phyloP scores from a whole-genome alignment of 1,284 basidiomycete genomes.

The Ceratobasidium sp. region DNA sequence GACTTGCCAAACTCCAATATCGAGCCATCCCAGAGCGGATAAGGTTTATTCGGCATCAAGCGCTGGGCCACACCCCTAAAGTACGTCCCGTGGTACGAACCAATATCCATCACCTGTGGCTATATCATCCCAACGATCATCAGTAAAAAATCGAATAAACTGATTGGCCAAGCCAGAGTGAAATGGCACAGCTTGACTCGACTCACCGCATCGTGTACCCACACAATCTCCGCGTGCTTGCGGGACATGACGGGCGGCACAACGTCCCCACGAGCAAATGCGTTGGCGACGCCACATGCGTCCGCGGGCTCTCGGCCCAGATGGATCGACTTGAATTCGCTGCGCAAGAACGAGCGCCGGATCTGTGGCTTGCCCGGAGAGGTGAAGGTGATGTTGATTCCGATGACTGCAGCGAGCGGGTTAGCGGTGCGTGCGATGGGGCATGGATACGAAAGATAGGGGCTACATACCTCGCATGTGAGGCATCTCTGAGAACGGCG shows the following conservation, averaged over 20 bases:
- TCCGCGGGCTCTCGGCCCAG: conserved; percentile 24
- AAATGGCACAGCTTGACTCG: neutral
- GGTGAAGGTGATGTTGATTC: conserved; percentile 28
- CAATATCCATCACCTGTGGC: conserved; percentile 31
- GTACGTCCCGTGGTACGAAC: conserved; percentile 33
- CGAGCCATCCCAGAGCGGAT: conserved; percentile 13
- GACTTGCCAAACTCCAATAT: conserved; percentile 34
- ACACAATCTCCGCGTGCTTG: conserved; percentile 31
- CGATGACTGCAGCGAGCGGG: conserved; percentile 13
- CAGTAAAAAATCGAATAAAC: neutral
- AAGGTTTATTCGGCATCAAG: conserved; percentile 10
- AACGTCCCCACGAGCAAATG: conserved; percentile 16
- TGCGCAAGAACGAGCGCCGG: conserved; percentile 24
- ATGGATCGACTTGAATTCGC: conserved; percentile 6
- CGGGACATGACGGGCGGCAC: conserved; percentile 29
- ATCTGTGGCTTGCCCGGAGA: conserved; percentile 4
- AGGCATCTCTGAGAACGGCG: neutral
- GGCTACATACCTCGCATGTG: neutral
- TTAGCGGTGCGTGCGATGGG: neutral
- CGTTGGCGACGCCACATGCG: conserved; percentile 14
- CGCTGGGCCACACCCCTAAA: conserved; percentile 15
- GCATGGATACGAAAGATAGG: neutral
- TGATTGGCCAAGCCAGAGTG: neutral
- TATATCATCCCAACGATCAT: neutral
- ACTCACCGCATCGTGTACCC: conserved; percentile 21